Evolutionary conservation across 225 moss, liverwort and hornwort species (phyloP).

Genomic region (Marchantia paleacea): DNA sequence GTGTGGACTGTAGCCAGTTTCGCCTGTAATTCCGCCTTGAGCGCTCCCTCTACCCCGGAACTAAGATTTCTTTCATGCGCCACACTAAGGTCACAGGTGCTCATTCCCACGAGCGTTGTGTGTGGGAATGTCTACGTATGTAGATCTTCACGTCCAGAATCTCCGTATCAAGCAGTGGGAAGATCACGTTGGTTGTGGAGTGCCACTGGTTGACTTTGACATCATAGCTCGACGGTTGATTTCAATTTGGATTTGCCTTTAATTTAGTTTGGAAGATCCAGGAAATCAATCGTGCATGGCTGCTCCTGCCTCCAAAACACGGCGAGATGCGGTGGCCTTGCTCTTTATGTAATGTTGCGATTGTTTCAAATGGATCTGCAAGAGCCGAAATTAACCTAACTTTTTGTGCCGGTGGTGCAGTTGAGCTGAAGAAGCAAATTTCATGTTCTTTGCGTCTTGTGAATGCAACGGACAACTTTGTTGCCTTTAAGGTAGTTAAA

Average conservation of each 20-base stretch:
- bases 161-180: not conserved
- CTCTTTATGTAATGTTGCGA: not conserved
- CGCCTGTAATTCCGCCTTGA: not conserved
- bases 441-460: constrained; percentile 83
- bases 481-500: constrained; percentile 79
- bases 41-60: not conserved
- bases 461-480: constrained; percentile 70
- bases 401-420: constrained; percentile 42
- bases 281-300: not conserved
- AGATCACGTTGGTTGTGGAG: not conserved
- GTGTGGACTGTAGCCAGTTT: not conserved
- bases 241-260: not conserved
- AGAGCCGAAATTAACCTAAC: not conserved
- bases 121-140: not conserved
- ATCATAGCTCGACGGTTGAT: too few species aligned
- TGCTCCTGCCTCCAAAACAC: not conserved
- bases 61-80: not conserved
- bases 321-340: not conserved
- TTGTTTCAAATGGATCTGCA: not conserved
- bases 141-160: not conserved
- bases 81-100: not conserved
- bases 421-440: constrained; percentile 98
- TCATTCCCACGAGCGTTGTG: not conserved
- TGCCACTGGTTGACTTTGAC: too few species aligned
- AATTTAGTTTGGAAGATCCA: not conserved